Evolutionary conservation across 148 eudicot species (phyloP).

Genomic region (Simmondsia chinensis): DNA sequence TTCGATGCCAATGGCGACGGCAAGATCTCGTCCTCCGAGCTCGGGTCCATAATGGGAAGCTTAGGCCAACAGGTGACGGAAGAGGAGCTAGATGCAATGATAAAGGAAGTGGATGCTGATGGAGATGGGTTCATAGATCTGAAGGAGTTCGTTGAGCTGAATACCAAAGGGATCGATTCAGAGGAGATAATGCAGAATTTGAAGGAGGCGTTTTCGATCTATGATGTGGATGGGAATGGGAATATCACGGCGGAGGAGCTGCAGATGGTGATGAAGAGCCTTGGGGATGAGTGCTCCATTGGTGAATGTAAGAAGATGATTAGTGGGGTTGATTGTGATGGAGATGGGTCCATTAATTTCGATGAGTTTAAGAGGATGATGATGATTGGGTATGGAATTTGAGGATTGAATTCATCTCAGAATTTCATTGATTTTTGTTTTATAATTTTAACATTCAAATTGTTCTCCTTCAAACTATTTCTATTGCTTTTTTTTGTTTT

Average conservation of each 20-base stretch:
- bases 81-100: conserved; percentile 11
- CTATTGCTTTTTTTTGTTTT: too few relatives aligned
- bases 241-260: conserved; percentile 18
- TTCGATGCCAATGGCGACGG: conserved; percentile 25
- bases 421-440: too few relatives aligned
- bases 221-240: conserved; percentile 24
- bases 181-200: conserved; percentile 11
- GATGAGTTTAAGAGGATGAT: conserved; percentile 23
- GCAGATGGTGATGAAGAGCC: conserved; percentile 23
- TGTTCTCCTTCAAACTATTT: too few relatives aligned
- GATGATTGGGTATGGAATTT: too few relatives aligned
- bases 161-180: conserved; percentile 17
- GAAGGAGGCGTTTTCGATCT: conserved; percentile 18
- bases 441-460: too few relatives aligned
- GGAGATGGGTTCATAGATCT: conserved; percentile 21
- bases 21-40: conserved; percentile 13
- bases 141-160: conserved; percentile 12
- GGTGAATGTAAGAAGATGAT: conserved; percentile 21
- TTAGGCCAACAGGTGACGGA: conserved; percentile 13
- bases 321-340: conserved; percentile 22
- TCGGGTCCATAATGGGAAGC: conserved; percentile 22
- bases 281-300: conserved; percentile 17
- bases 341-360: conserved; percentile 21
- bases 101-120: conserved; percentile 18
- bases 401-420: too few relatives aligned